Evolutionary conservation across 768 basidiomycete species (phyloP), one percentile per base, ranked within the genome.

Genomic region (Termitomyces sp.): DNA sequence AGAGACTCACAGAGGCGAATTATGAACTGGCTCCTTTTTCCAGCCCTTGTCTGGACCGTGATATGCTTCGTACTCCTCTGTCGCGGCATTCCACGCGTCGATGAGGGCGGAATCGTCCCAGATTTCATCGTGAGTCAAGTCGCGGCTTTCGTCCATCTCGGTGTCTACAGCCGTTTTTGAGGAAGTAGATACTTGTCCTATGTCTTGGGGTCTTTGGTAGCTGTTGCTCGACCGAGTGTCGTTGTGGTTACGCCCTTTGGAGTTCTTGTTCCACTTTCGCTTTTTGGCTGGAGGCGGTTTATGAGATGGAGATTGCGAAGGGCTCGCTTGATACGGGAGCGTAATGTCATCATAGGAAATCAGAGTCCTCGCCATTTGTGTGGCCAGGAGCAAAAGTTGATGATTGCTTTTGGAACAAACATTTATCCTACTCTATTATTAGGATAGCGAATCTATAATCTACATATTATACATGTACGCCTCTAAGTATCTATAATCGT

Each of bases 101-200:
- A 93, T 82, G 62, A 93, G 79, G 4, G 88, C 89, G 36, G 88
- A 87, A 68, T 93, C 91, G 62, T 93, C 91, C 91, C 91, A 93
- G 37, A 91, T 85, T 65, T 93, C 91, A 48, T 85, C 81, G 34
- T 87, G 80, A 9, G 86, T 83, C 57, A 91, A 77, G 55, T 84
- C 78, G 27, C 86, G 78, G 62, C 86, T 85, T 27, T 79, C 71
- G n/a, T 72, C 74, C 5, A 70, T 70, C 6, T 69, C 71, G 18
- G 64, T 71, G 26, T 56, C 69, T 10, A 32, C 56, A 2, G 4
- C n/a, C n/a, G 26, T 27, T 27, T 39, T 39, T 13, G 52, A 34
- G 51, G 30, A 51, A 2, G 46, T 27, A 20, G 42, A 47, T 9
- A 27, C 32, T 24, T 55, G 26, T 39, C 18, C 72, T 18, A 73